Evolutionary conservation across 805 yeast species (phyloP).

Genomic region (Peterozyma xylosa): DNA sequence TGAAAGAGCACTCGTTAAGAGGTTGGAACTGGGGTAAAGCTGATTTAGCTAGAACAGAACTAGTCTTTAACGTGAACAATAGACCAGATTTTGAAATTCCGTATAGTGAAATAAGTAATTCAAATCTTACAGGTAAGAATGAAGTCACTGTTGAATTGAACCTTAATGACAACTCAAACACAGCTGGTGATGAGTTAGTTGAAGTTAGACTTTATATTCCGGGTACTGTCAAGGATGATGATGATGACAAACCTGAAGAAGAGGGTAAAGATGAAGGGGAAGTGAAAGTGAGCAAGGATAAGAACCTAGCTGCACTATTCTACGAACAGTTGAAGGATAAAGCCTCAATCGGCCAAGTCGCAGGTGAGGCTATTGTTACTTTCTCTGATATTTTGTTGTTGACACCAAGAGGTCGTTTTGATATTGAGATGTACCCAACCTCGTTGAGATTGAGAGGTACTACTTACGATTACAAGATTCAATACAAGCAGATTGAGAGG

Average conservation of each 20-base stretch:
- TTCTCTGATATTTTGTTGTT: conserved; percentile 86
- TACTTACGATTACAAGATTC: conserved; percentile 94
- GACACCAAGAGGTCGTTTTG: conserved; percentile 98
- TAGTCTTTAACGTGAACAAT: conserved; percentile 77
- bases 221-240: conserved; percentile 55
- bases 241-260: conserved; percentile 32
- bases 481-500: conserved; percentile 82
- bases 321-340: conserved; percentile 87
- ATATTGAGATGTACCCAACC: conserved; percentile 84
- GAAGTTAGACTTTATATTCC: conserved; percentile 93
- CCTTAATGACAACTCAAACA: conserved; percentile 42
- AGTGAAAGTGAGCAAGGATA: conserved; percentile 29
- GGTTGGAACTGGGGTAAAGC: conserved; percentile 99
- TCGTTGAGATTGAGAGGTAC: conserved; percentile 92
- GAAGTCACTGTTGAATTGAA: conserved; percentile 90
- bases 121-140: conserved; percentile 84
- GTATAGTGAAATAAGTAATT: conserved; percentile 68
- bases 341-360: conserved; percentile 90
- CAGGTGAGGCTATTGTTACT: conserved; percentile 93
- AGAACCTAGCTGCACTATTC: conserved; percentile 74
- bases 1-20: conserved; percentile 83
- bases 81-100: conserved; percentile 92
- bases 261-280: conserved; percentile 16
- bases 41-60: conserved; percentile 86
- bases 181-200: conserved; percentile 91